Conservation (phyloP, 192 early-diverging fungal genomes). For the Coemansia sp. region DNA sequence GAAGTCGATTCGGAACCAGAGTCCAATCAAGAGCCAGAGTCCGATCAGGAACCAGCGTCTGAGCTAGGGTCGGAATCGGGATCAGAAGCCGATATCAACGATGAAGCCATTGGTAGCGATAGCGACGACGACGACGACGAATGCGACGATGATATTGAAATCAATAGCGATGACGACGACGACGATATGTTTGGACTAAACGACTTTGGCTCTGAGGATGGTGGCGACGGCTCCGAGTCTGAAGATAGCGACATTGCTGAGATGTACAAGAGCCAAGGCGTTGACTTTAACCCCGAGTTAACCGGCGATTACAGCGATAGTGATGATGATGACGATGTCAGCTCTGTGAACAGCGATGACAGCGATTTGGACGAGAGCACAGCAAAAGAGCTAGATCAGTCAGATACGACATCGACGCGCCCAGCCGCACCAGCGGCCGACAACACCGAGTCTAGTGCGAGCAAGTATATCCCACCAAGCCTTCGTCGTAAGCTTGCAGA, state of each 20-base stretch:
- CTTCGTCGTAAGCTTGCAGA: conserved; percentile 66
- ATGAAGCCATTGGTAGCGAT: background rate
- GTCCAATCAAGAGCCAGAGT: background rate
- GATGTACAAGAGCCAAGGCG: conserved; percentile 30
- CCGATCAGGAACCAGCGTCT: background rate
- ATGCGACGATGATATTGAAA: conserved; percentile 16
- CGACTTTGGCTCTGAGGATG: conserved; percentile 25
- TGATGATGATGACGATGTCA: conserved; percentile 16
- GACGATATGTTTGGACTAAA: conserved; percentile 43
- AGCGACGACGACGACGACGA: background rate
- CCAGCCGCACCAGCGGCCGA: background rate
- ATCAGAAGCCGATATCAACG: background rate
- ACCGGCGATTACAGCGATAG: conserved; percentile 22
- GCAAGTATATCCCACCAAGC: conserved; percentile 90
- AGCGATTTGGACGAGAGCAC: conserved; percentile 1
- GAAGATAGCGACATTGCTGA: conserved; percentile 56
- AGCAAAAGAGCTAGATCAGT: background rate
- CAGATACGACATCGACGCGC: background rate
- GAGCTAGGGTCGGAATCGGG: background rate
- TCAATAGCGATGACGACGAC: conserved; percentile 24
- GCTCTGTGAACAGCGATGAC: conserved; percentile 15
- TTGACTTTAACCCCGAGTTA: conserved; percentile 32
- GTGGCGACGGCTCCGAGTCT: conserved; percentile 24
- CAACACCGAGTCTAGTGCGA: conserved; percentile 11
- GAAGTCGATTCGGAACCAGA: background rate